A percentile compares a stretch with the other conserved stretches of the same genome.
Conservation (phyloP, 352 stramenopile genomes). For the Globisporangium sylvaticum region DNA sequence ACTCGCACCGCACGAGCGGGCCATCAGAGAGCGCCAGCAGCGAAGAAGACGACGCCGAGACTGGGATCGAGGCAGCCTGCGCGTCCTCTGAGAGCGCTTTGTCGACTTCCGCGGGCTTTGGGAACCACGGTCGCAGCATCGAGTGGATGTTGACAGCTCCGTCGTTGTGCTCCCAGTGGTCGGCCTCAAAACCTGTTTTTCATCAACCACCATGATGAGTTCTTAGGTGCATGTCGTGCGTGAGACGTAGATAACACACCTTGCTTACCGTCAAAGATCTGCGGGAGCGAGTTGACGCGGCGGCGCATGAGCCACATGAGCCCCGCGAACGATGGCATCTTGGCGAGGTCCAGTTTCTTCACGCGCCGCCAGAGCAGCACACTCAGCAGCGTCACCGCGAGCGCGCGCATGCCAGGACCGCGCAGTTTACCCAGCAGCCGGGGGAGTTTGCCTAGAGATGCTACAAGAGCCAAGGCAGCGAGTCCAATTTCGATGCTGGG, state of each 20-base stretch:
- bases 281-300: slow-evolving; percentile 38
- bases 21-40: slow-evolving; percentile 15
- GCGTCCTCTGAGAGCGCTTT: slow-evolving; percentile 11
- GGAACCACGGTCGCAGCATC: slow-evolving; percentile 69
- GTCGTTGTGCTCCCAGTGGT: slow-evolving; percentile 72
- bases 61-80: slow-evolving; percentile 31
- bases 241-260: neutral
- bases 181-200: slow-evolving; percentile 38
- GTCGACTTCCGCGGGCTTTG: slow-evolving; percentile 39
- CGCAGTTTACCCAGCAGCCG: slow-evolving; percentile 15
- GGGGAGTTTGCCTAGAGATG: slow-evolving; percentile 14
- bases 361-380: slow-evolving; percentile 30
- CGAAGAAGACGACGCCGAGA: slow-evolving; percentile 35
- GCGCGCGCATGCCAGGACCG: neutral
- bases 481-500: slow-evolving; percentile 27
- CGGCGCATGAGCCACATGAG: slow-evolving; percentile 63
- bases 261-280: slow-evolving; percentile 49
- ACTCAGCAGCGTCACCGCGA: slow-evolving; percentile 20
- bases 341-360: slow-evolving; percentile 55
- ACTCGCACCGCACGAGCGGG: slow-evolving; percentile 42
- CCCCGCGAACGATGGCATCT: slow-evolving; percentile 50
- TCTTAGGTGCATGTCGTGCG: neutral
- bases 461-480: slow-evolving; percentile 1
- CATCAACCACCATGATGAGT: neutral
- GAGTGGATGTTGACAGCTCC: slow-evolving; percentile 70